A percentile compares a stretch with the other conserved stretches of the same genome.
These are phyloP conservation scores for Zoysia pacifica DNA, from an alignment of 176 grass and related monocot genomes.

Conservation along the genomic window DNA sequence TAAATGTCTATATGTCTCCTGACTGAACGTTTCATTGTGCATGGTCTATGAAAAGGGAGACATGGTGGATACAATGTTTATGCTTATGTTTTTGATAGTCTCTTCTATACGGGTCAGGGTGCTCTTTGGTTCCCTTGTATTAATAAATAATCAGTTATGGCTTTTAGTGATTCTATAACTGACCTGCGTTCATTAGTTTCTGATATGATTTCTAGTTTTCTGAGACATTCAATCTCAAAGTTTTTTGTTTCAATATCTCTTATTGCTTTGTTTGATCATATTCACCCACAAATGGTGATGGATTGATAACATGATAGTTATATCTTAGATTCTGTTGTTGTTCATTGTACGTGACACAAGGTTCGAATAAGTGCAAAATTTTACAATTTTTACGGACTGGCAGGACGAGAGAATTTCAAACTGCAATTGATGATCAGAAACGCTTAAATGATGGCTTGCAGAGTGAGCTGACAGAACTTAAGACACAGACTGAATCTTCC, in stretches of 20 bases:
- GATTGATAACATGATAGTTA: background rate
- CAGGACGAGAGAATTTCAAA: constrained; percentile 81
- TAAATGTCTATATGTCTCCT: no score
- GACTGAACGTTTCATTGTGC: background rate
- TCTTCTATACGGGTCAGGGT: background rate
- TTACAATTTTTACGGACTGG: constrained; percentile 42
- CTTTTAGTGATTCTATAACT: background rate
- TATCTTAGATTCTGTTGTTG: background rate
- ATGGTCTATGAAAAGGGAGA: background rate
- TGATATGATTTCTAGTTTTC: background rate
- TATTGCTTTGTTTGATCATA: constrained; percentile 15
- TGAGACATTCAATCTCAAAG: background rate
- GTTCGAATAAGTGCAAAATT: constrained; percentile 7
- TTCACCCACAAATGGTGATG: background rate
- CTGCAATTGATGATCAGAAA: constrained; percentile 64
- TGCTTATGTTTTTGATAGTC: background rate
- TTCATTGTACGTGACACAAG: constrained; percentile 2
- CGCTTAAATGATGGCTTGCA: constrained; percentile 59
- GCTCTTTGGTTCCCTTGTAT: background rate
- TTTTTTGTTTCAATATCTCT: background rate
- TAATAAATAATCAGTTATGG: background rate
- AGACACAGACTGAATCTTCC: constrained; percentile 60
- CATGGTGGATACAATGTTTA: background rate
- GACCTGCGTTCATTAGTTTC: background rate
- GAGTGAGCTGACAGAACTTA: constrained; percentile 62